phyloP scores from a whole-genome alignment of 495 filamentous ascomycete species.

The Podospora fimiseda region DNA sequence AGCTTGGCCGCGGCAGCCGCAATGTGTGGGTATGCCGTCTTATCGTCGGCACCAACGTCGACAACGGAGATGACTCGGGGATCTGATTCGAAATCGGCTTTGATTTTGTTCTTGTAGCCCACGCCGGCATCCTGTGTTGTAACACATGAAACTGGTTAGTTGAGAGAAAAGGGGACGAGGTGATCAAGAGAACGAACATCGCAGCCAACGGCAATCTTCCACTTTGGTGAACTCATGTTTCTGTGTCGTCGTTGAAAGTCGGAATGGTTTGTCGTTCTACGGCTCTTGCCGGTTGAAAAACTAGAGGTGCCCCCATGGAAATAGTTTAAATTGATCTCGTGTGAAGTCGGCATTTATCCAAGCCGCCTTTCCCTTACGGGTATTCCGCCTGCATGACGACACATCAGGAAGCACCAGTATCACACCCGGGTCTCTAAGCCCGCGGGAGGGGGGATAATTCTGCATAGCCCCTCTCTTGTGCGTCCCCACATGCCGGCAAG shows the following conservation, averaged over 20 bases:
- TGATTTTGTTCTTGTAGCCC: slow-evolving; percentile 74
- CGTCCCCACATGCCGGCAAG: slow-evolving; percentile 17
- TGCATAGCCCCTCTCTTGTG: slow-evolving; percentile 23
- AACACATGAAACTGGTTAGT: slow-evolving; percentile 10
- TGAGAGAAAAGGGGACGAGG: background rate
- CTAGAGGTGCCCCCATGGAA: slow-evolving; percentile 10
- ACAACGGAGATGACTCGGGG: slow-evolving; percentile 60
- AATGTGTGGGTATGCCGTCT: slow-evolving; percentile 77
- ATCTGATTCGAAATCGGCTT: slow-evolving; percentile 59
- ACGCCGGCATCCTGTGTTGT: slow-evolving; percentile 68
- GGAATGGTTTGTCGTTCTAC: background rate
- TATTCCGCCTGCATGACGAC: slow-evolving; percentile 16
- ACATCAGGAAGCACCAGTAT: slow-evolving; percentile 7
- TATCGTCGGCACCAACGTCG: slow-evolving; percentile 65
- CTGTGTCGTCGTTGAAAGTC: slow-evolving; percentile 1
- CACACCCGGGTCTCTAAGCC: slow-evolving; percentile 8
- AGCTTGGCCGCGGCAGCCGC: slow-evolving; percentile 64
- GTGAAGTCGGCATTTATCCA: slow-evolving; percentile 25
- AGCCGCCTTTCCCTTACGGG: slow-evolving; percentile 25
- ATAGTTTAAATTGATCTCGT: slow-evolving; percentile 14
- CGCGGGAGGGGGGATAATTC: slow-evolving; percentile 10
- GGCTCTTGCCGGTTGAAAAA: slow-evolving; percentile 8
- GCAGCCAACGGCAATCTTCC: slow-evolving; percentile 43
- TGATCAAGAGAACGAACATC: slow-evolving; percentile 35
- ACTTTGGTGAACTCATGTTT: slow-evolving; percentile 36